Evolutionary conservation across 768 basidiomycete species (phyloP).

Genomic region (Pleurotus djamor): DNA sequence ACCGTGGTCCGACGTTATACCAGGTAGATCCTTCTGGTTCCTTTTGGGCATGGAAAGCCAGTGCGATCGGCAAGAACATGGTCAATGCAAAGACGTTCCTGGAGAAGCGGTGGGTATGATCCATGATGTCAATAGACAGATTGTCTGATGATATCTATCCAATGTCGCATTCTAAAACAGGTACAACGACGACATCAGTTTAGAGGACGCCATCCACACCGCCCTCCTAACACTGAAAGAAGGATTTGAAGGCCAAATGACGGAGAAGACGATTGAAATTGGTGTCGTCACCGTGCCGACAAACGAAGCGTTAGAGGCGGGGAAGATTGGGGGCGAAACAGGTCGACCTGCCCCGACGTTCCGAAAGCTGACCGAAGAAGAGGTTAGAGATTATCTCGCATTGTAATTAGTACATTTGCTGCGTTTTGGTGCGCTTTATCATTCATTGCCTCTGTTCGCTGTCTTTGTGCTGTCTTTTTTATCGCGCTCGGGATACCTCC

Average conservation of each 20-base stretch:
- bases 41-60: conserved; percentile 99
- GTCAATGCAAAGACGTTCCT: conserved; percentile 99
- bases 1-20: conserved; percentile 95
- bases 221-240: conserved; percentile 97
- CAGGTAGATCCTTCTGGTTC: conserved; percentile 99
- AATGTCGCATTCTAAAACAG: conserved; percentile 39
- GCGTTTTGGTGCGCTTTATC: conserved; percentile 10
- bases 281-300: conserved; percentile 93
- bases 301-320: conserved; percentile 62
- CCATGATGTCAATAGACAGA: conserved; percentile 13
- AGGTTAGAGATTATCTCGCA: conserved; percentile 94
- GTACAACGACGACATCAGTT: conserved; percentile 98
- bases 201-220: conserved; percentile 99
- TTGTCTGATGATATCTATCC: conserved; percentile 16
- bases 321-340: conserved; percentile 65
- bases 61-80: conserved; percentile 99
- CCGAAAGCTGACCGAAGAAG: conserved; percentile 93
- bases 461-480: conserved; percentile 18
- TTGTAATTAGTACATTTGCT: conserved; percentile 42
- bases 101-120: conserved; percentile 82
- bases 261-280: conserved; percentile 99
- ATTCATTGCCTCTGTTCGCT: conserved; percentile 12
- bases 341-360: conserved; percentile 84
- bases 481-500: background rate
- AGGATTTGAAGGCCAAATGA: conserved; percentile 99